These are phyloP conservation scores for Pelargonium australe DNA, from an alignment of 441 rosid species.

Conservation along the genomic window DNA sequence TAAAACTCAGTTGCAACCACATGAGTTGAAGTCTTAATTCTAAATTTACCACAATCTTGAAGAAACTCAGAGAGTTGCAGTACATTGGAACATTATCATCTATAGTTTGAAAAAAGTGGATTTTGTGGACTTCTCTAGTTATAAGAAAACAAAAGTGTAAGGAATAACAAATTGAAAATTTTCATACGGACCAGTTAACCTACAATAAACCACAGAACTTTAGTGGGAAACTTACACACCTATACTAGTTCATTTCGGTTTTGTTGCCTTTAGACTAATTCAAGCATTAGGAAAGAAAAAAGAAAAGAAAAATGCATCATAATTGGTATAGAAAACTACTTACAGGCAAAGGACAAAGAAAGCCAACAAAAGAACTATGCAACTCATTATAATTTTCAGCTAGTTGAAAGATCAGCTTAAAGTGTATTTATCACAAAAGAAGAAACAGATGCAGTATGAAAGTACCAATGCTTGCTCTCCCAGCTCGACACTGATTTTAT, in stretches of 20 bases:
- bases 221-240: no score
- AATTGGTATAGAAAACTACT: background rate
- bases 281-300: background rate
- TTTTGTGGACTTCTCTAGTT: no score
- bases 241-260: no score
- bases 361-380: background rate
- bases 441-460: constrained; percentile 8
- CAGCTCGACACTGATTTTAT: constrained; percentile 18
- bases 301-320: background rate
- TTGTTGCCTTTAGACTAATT: background rate
- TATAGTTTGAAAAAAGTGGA: no score
- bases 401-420: constrained; percentile 6
- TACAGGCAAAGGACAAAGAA: constrained; percentile 1
- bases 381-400: background rate
- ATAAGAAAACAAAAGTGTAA: no score
- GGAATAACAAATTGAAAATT: no score
- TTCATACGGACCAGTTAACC: no score
- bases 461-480: constrained; percentile 35
- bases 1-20: constrained; percentile 4
- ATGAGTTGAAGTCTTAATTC: background rate
- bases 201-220: no score
- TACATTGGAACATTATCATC: no score
- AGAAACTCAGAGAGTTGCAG: no score
- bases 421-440: background rate
- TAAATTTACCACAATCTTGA: no score